These are phyloP conservation scores for Wilcoxina mikolae DNA, from an alignment of 495 filamentous ascomycete species.

Conservation along the genomic window DNA sequence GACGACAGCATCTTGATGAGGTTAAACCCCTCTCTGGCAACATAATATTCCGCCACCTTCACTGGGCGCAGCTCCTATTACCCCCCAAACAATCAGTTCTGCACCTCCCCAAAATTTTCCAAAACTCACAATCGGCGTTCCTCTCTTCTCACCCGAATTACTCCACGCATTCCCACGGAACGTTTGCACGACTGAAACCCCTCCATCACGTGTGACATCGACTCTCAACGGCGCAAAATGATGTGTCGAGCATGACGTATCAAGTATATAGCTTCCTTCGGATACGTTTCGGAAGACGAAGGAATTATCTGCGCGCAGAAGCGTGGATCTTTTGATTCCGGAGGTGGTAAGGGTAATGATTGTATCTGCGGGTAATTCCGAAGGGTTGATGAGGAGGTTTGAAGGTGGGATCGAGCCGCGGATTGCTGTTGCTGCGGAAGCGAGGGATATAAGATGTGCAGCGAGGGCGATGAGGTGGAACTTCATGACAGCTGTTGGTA, in stretches of 20 bases:
- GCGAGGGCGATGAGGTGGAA: constrained; percentile 11
- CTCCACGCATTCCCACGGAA: constrained; percentile 78
- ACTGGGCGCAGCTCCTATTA: constrained; percentile 28
- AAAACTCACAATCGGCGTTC: constrained; percentile 52
- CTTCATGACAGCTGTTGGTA: constrained; percentile 15
- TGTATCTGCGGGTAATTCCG: constrained; percentile 48
- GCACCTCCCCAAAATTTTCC: neutral
- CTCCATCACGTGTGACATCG: constrained; percentile 44
- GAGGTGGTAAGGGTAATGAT: constrained; percentile 54
- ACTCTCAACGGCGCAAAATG: constrained; percentile 61
- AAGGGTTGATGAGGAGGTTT: constrained; percentile 39
- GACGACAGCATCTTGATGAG: constrained; percentile 66
- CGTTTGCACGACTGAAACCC: constrained; percentile 59
- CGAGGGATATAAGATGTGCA: constrained; percentile 15
- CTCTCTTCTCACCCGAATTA: constrained; percentile 55
- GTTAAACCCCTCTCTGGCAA: constrained; percentile 27
- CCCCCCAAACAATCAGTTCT: neutral
- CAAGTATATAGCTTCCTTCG: constrained; percentile 59
- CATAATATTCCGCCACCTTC: constrained; percentile 16
- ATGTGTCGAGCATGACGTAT: constrained; percentile 57
- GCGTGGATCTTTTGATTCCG: constrained; percentile 36
- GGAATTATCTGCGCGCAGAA: constrained; percentile 47
- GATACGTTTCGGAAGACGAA: constrained; percentile 59
- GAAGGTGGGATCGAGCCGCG: constrained; percentile 21
- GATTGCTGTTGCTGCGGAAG: constrained; percentile 16